Base-by-base conservation (phyloP, 176 grass and related monocot genomes). In the Aegilops umbellulata region DNA sequence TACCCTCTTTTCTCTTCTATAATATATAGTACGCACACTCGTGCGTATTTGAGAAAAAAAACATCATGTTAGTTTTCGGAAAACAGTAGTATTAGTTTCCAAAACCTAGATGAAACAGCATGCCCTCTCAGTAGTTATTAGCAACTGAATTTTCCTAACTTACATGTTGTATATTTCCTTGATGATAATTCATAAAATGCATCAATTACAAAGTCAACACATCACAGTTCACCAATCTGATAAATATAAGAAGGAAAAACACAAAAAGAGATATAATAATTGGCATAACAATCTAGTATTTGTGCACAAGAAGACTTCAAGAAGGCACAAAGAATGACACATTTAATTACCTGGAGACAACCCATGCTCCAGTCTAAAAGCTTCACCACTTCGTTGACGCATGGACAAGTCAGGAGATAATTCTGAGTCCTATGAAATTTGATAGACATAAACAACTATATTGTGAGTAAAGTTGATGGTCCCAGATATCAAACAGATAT, bases 281-380 rank as follows among this genome's bases (percentile, higher is more conserved):
- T 26, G 27, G 25, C 26, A 78, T 47, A 84, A 67, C 36, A 36
- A 81, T 75, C 11, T 61, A 62, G 8, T 17, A 86, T 14, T 35
- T 77, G 29, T 17, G 17, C 39, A 75, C 60, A 60, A 60, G 20
- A 83, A 44, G 41, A 53, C 78, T 58, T 20, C 38, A 55, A 55
- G 17, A 55, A 20, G 51, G 51, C 23, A 8, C 19, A 77, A 88
- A 60, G 39, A 83, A 55, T 53, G 17, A 61, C 49, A 55, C 25
- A 34, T 46, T 77, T 76, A 88, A 57, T 95, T 85, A 98, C 96
- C 93, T 89, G 86, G 82, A 65, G 81, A 87, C 38, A 95, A 29
- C 61, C 86, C 84, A 92, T 95, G 76, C 74, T 92, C 39, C 62
- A 82, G 68, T 62, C 85, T 84, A 90, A 98, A 98, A 90, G 84